These are phyloP conservation scores for Debaryomycetaceae sp. DNA, from an alignment of 1,139 yeast genomes.

Conservation along the genomic window DNA sequence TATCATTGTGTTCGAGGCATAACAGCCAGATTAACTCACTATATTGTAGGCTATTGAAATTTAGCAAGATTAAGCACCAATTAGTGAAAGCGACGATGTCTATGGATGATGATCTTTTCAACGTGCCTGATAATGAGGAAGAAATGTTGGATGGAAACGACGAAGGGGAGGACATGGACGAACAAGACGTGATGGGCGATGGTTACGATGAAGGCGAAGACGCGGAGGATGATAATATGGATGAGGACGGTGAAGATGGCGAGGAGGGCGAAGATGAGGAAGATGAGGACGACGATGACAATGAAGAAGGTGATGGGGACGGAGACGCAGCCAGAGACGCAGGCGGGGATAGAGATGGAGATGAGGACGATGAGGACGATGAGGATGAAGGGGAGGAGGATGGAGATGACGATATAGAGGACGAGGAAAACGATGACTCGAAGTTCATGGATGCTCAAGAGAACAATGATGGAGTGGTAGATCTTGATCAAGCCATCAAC, in stretches of 20 bases:
- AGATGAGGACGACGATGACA: slow-evolving; percentile 52
- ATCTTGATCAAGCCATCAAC: slow-evolving; percentile 4
- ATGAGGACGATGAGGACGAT: slow-evolving; percentile 21
- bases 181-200: slow-evolving; percentile 9
- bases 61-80: neutral
- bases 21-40: neutral
- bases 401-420: slow-evolving; percentile 21
- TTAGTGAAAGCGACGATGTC: slow-evolving; percentile 8
- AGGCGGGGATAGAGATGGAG: slow-evolving; percentile 19
- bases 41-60: neutral
- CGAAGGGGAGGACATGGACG: slow-evolving; percentile 9
- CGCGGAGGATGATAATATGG: slow-evolving; percentile 7
- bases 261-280: slow-evolving; percentile 42
- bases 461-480: slow-evolving; percentile 5
- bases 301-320: slow-evolving; percentile 13
- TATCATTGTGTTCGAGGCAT: neutral
- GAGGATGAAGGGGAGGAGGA: slow-evolving; percentile 18
- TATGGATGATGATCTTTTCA: slow-evolving; percentile 23
- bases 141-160: slow-evolving; percentile 19
- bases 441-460: slow-evolving; percentile 7
- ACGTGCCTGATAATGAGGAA: slow-evolving; percentile 22
- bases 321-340: slow-evolving; percentile 17
- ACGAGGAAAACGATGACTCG: slow-evolving; percentile 19
- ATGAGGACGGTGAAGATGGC: slow-evolving; percentile 10
- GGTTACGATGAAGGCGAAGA: slow-evolving; percentile 6